Percentiles rank a stretch among this genome's conserved stretches.
These are phyloP conservation scores for Elsinoe perseae DNA, from an alignment of 2,329 filamentous ascomycete genomes.

Conservation along the genomic window DNA sequence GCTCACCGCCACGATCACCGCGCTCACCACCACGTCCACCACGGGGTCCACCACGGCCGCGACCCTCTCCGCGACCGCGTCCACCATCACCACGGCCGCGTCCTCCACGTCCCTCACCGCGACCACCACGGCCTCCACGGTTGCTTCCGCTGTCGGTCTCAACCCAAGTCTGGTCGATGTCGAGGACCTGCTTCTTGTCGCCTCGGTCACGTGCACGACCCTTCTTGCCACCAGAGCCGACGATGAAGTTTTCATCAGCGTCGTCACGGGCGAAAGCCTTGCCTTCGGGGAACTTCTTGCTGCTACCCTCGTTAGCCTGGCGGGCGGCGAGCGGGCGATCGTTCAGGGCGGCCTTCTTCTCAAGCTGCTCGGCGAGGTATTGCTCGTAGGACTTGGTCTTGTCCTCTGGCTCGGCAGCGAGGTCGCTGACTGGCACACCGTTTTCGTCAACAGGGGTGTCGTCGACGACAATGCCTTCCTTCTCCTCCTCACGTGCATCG, in stretches of 20 bases:
- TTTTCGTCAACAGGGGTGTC: constrained; percentile 33
- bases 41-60: constrained; percentile 34
- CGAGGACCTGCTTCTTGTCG: constrained; percentile 72
- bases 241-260: constrained; percentile 64
- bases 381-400: constrained; percentile 85
- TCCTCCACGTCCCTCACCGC: constrained; percentile 44
- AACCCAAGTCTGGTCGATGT: constrained; percentile 67
- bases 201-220: constrained; percentile 80
- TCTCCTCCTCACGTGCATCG: constrained; percentile 79
- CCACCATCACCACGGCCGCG: constrained; percentile 31
- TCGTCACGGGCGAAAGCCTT: constrained; percentile 55
- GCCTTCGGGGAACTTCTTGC: constrained; percentile 89
- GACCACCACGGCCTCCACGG: constrained; percentile 45
- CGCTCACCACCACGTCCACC: constrained; percentile 47
- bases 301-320: constrained; percentile 85
- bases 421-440: constrained; percentile 29
- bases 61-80: constrained; percentile 36
- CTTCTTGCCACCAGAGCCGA: constrained; percentile 65
- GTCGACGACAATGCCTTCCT: constrained; percentile 48
- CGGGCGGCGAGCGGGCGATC: constrained; percentile 63
- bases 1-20: constrained; percentile 36
- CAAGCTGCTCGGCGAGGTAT: constrained; percentile 69
- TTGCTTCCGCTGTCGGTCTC: constrained; percentile 48
- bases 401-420: constrained; percentile 44
- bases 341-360: constrained; percentile 68